These are phyloP conservation scores for Macrophomina pseudophaseolina DNA, from an alignment of 2,329 filamentous ascomycete species.

Conservation along the genomic window DNA sequence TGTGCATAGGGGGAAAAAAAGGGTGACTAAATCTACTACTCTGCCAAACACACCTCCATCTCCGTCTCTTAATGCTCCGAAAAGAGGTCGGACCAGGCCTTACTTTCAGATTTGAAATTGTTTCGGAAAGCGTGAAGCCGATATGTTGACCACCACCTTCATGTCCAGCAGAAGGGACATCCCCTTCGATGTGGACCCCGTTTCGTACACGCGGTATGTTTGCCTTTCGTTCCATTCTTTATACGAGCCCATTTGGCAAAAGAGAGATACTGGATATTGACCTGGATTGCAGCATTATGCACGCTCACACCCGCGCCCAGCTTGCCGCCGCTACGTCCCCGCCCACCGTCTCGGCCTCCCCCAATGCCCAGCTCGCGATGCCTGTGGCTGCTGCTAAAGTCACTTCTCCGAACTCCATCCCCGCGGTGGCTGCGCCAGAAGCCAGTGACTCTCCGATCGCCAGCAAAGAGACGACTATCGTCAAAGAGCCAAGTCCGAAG, in stretches of 20 bases:
- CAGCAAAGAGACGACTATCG: not conserved
- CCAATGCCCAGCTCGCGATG: not conserved
- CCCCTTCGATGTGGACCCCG: conserved; percentile 5
- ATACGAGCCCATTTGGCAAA: no score
- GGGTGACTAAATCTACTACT: not conserved
- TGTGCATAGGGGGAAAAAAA: not conserved
- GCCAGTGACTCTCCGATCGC: no score
- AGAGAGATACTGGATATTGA: not conserved
- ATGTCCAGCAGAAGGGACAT: not conserved
- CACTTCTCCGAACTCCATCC: not conserved
- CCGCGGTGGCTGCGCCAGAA: not conserved
- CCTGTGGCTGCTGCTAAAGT: not conserved
- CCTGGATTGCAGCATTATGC: conserved; percentile 12
- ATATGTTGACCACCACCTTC: not conserved
- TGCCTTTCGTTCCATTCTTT: not conserved
- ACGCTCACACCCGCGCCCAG: conserved; percentile 23
- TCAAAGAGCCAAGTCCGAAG: not conserved
- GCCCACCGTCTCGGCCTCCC: not conserved
- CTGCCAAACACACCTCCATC: not conserved
- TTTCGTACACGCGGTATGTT: conserved; percentile 7
- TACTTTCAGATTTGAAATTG: not conserved
- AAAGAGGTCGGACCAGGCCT: not conserved
- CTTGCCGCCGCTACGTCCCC: conserved; percentile 10
- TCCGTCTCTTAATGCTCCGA: not conserved
- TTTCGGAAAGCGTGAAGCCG: not conserved